Evolutionary conservation across 73 alveolate species (phyloP).

Genomic region (Paramecium pentaurelia): DNA sequence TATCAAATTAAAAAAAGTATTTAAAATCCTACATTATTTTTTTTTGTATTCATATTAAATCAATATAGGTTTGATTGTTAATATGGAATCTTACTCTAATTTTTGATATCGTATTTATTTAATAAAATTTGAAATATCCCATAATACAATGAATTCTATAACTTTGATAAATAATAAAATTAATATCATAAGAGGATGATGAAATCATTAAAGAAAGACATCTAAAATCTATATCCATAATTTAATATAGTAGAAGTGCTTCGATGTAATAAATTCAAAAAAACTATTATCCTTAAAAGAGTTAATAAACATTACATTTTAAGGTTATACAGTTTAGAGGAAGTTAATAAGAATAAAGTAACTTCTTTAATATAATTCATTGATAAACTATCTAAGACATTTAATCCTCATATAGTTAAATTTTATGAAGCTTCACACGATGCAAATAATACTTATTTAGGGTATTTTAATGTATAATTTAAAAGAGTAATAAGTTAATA

Average conservation of each 20-base stretch:
- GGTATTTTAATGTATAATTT: not conserved
- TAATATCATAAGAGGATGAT: not conserved
- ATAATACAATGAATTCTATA: not conserved
- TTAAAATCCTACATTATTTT: not conserved
- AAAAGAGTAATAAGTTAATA: not conserved
- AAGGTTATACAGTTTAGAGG: not conserved
- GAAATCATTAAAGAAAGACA: not conserved
- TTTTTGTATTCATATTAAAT: not conserved
- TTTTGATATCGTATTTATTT: not conserved
- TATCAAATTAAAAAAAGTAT: not conserved
- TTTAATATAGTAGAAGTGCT: not conserved
- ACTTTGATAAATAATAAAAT: not conserved
- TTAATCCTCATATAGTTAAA: not conserved
- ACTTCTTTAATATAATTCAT: not conserved
- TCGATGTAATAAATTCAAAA: not conserved
- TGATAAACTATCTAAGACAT: not conserved
- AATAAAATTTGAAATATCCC: not conserved
- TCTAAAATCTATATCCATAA: not conserved
- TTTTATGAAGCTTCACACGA: constrained; percentile 13
- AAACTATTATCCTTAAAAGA: not conserved
- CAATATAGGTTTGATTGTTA: not conserved
- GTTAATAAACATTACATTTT: not conserved
- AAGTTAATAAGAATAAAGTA: not conserved
- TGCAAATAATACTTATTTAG: not conserved
- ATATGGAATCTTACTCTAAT: not conserved